These are phyloP conservation scores for Begonia loranthoides DNA, from an alignment of 306 rosid species.

Conservation along the genomic window DNA sequence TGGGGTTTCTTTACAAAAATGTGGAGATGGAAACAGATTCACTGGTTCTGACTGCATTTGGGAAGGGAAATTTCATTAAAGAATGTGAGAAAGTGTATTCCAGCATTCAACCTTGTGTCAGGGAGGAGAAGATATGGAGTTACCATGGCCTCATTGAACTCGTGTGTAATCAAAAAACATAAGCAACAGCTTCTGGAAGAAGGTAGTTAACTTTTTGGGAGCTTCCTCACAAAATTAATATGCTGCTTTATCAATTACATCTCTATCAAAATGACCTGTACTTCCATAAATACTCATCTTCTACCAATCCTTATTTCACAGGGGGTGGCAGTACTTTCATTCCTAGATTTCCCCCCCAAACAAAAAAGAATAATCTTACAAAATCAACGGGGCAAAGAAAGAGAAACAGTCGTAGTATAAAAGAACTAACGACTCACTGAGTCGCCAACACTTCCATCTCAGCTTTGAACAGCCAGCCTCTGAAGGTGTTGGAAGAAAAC, in stretches of 20 bases:
- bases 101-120: slow-evolving; percentile 29
- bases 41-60: slow-evolving; percentile 55
- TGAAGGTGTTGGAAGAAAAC: slow-evolving; percentile 96
- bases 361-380: slow-evolving; percentile 34
- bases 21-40: slow-evolving; percentile 60
- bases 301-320: background rate
- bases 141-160: slow-evolving; percentile 37
- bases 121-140: slow-evolving; percentile 41
- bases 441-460: slow-evolving; percentile 28
- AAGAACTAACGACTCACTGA: slow-evolving; percentile 16
- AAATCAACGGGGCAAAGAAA: slow-evolving; percentile 37
- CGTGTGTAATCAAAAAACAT: slow-evolving; percentile 13
- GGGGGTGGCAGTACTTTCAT: too few species aligned
- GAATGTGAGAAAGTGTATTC: slow-evolving; percentile 39
- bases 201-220: too few species aligned
- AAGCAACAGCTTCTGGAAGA: slow-evolving; percentile 5
- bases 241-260: too few species aligned
- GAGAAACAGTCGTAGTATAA: slow-evolving; percentile 28
- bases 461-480: slow-evolving; percentile 95
- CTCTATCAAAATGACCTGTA: background rate
- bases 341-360: slow-evolving; percentile 14
- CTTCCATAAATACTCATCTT: background rate
- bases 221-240: too few species aligned
- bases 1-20: slow-evolving; percentile 25
- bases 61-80: slow-evolving; percentile 54